Evolutionary conservation across 306 rosid species (phyloP).

Genomic region (Mimosa pudica): DNA sequence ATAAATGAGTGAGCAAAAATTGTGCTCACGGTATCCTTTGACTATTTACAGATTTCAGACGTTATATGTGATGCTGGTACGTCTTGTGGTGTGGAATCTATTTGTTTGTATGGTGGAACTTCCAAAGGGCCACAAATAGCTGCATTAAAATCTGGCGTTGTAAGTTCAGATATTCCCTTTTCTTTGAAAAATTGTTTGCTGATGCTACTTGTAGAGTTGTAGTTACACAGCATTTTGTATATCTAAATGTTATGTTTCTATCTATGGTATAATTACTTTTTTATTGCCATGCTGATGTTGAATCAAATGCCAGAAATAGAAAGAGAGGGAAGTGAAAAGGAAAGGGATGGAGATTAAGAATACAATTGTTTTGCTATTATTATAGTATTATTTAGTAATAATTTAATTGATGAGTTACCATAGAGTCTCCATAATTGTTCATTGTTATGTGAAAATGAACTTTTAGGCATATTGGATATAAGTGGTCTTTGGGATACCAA

Average conservation of each 20-base stretch:
- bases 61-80: slow-evolving; percentile 84
- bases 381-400: background rate
- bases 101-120: slow-evolving; percentile 93
- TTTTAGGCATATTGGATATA: background rate
- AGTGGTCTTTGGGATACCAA: background rate
- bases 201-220: slow-evolving; percentile 24
- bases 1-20: background rate
- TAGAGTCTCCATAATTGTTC: background rate
- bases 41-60: slow-evolving; percentile 73
- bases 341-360: background rate
- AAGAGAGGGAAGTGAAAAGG: background rate
- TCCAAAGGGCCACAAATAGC: slow-evolving; percentile 86
- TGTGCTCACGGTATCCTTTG: slow-evolving; percentile 30
- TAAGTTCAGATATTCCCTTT: slow-evolving; percentile 51
- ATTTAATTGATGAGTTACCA: background rate
- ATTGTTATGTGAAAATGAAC: background rate
- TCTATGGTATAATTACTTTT: background rate
- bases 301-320: background rate
- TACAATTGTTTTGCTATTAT: background rate
- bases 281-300: background rate
- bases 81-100: slow-evolving; percentile 72
- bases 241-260: background rate
- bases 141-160: slow-evolving; percentile 82
- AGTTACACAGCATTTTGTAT: slow-evolving; percentile 9
- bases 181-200: slow-evolving; percentile 28